phyloP scores from a whole-genome alignment of 2,329 filamentous ascomycete species.

The Trichoderma atroviride region DNA sequence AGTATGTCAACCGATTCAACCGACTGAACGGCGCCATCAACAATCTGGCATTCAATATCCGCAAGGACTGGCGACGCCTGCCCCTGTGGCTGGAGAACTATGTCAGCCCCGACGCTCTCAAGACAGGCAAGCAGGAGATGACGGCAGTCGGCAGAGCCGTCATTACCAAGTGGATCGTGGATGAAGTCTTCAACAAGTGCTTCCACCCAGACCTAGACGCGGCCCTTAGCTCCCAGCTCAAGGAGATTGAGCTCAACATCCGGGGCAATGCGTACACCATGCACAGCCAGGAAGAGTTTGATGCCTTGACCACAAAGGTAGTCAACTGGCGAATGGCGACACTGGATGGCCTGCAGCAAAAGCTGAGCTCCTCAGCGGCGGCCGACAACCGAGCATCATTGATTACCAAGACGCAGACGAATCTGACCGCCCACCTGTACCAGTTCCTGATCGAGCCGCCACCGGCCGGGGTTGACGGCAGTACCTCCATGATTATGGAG shows the following conservation, averaged over 20 bases:
- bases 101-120: conserved; percentile 82
- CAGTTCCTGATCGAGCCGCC: conserved; percentile 76
- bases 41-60: conserved; percentile 92
- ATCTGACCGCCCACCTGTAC: conserved; percentile 69
- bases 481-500: conserved; percentile 89
- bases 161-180: conserved; percentile 86
- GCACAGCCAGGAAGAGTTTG: conserved; percentile 81
- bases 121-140: conserved; percentile 95
- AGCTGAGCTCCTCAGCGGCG: conserved; percentile 67
- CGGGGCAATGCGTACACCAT: conserved; percentile 73
- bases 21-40: conserved; percentile 92
- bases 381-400: conserved; percentile 68
- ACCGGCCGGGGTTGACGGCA: conserved; percentile 80
- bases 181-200: conserved; percentile 86
- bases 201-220: conserved; percentile 89
- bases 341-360: conserved; percentile 80
- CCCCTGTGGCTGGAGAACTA: conserved; percentile 78
- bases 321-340: conserved; percentile 93
- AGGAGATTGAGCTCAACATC: conserved; percentile 85
- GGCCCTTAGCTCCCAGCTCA: conserved; percentile 74
- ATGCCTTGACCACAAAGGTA: conserved; percentile 83
- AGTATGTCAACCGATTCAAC: conserved; percentile 87
- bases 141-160: conserved; percentile 88
- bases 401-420: conserved; percentile 68
- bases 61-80: conserved; percentile 86